phyloP scores from a whole-genome alignment of 2,329 filamentous ascomycete genomes.

The Diaporthe eres region DNA sequence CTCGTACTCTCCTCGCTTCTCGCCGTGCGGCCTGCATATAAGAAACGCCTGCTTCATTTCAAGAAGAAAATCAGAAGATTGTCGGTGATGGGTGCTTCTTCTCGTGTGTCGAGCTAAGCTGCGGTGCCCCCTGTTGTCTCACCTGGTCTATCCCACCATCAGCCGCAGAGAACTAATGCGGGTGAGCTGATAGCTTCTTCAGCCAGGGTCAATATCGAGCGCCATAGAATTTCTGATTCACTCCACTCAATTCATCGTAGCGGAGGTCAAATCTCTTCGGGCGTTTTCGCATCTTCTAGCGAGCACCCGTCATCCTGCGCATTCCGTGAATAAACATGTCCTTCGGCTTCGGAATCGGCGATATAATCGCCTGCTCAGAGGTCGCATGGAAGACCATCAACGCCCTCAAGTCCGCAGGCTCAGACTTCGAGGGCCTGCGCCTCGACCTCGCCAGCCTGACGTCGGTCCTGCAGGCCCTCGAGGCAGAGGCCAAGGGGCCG shows the following conservation, averaged over 20 bases:
- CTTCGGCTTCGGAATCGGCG: conserved; percentile 24
- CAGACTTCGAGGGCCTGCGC: conserved; percentile 20
- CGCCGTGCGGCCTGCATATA: not conserved
- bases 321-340: not conserved
- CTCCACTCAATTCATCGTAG: too few species aligned
- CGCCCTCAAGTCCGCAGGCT: conserved; percentile 17
- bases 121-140: not conserved
- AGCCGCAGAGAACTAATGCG: conserved; percentile 14
- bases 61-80: not conserved
- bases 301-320: not conserved
- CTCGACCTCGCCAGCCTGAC: conserved; percentile 25
- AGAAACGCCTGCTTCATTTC: not conserved
- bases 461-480: conserved; percentile 17
- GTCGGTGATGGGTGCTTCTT: not conserved
- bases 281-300: not conserved
- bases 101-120: not conserved
- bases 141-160: not conserved
- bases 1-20: not conserved
- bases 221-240: too few species aligned
- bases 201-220: not conserved
- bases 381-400: conserved; percentile 18
- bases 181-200: conserved; percentile 11
- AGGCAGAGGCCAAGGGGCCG: conserved; percentile 20
- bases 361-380: conserved; percentile 19
- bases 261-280: not conserved